A percentile compares a stretch with the other conserved stretches of the same genome.
Evolutionary conservation across 2,329 filamentous ascomycete species (phyloP).

Genomic region (Stachybotrys chartarum): DNA sequence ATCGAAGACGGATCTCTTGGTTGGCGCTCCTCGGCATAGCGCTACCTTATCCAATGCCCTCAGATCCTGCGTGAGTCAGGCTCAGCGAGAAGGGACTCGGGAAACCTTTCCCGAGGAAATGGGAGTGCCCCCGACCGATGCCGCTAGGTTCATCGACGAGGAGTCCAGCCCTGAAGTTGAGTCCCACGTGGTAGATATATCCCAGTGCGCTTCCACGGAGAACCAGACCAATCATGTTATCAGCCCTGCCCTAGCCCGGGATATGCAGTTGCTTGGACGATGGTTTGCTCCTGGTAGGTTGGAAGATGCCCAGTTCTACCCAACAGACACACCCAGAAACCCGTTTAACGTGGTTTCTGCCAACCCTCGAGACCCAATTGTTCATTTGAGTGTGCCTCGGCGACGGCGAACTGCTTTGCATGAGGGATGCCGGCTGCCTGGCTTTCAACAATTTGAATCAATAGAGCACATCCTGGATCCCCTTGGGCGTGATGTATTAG

Average conservation of each 20-base stretch:
- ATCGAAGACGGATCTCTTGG: neutral
- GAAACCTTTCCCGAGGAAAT: too few relatives aligned
- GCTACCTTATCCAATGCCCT: too few relatives aligned
- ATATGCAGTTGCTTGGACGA: neutral
- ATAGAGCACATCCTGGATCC: slow-evolving; percentile 2
- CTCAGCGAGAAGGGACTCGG: too few relatives aligned
- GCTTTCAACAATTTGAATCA: slow-evolving; percentile 1
- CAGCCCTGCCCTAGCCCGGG: neutral
- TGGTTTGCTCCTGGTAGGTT: neutral
- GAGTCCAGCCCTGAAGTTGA: neutral
- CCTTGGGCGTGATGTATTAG: neutral
- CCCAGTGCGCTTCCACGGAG: neutral
- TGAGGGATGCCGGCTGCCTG: neutral
- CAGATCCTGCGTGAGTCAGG: too few relatives aligned
- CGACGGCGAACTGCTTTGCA: neutral
- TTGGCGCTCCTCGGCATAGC: neutral
- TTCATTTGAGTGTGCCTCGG: slow-evolving; percentile 3
- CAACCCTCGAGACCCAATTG: slow-evolving; percentile 1
- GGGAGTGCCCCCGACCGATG: too few relatives aligned
- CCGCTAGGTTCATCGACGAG: too few relatives aligned
- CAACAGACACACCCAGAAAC: slow-evolving; percentile 1
- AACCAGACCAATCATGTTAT: neutral
- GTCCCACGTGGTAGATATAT: neutral
- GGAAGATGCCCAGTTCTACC: neutral
- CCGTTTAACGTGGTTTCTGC: slow-evolving; percentile 1